These are phyloP conservation scores for Pythium grandisporangium DNA, from an alignment of 352 stramenopile genomes.

Conservation along the genomic window DNA sequence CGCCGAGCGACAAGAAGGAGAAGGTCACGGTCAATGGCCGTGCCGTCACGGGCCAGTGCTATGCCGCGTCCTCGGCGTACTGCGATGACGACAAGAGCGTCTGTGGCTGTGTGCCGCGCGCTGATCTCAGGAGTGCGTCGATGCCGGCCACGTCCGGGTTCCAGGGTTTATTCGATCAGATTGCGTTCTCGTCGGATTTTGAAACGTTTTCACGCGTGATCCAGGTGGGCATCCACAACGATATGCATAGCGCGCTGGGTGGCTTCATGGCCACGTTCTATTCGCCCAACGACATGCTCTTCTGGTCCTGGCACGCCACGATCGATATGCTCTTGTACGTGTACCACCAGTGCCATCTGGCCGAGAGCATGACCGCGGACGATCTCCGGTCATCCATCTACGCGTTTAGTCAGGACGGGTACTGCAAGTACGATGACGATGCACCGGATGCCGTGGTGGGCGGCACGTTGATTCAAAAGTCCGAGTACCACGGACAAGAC, in stretches of 20 bases:
- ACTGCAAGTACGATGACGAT: conserved; percentile 1
- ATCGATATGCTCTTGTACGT: conserved; percentile 7
- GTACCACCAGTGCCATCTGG: conserved; percentile 7
- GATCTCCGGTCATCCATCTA: background rate
- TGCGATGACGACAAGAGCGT: background rate
- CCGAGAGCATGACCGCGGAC: background rate
- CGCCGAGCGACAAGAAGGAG: background rate
- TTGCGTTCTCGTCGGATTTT: background rate
- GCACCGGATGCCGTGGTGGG: background rate
- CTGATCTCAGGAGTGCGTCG: background rate
- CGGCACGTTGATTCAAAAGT: conserved; percentile 1
- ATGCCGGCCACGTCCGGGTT: background rate
- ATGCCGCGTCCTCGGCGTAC: background rate
- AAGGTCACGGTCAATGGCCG: background rate
- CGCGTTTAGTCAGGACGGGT: conserved; percentile 2
- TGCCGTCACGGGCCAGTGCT: background rate
- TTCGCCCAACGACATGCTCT: conserved; percentile 5
- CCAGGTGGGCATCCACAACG: conserved; percentile 2
- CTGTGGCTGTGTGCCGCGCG: background rate
- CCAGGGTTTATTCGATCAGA: background rate
- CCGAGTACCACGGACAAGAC: background rate
- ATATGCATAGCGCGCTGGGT: conserved; percentile 2
- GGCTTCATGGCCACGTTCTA: background rate
- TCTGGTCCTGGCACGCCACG: conserved; percentile 6
- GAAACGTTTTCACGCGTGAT: background rate